Base-by-base conservation (phyloP, 257 asterid genomes). In the Gynochthodes officinalis region DNA sequence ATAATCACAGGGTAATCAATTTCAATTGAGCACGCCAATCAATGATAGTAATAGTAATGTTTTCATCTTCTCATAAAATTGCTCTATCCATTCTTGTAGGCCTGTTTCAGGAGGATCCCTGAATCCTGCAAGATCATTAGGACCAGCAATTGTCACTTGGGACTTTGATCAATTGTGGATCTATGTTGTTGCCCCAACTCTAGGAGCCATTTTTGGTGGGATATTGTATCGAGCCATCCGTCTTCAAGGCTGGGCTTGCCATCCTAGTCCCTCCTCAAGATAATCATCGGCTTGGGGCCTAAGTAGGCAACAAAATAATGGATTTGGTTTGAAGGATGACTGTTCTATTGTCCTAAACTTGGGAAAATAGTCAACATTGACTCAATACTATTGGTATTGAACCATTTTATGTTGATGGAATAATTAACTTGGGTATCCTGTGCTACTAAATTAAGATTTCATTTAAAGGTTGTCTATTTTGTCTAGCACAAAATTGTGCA, bases 121-220 rank as follows among this genome's bases (percentile, higher is more conserved):
- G 96, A 94, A 94, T 75, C 98, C 98, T 73, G 98, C 97, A 55
- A 84, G 98, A 71, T 93, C 98, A 59, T 30, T 91, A 43, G 98
- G 98, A 58, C 98, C 98, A 19, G 98, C 97, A 42, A 76, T 94
- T 32, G 87, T 91, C 70, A 71, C 91, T 52, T 81, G 96, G 90
- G 86, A 79, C 54, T 87, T 91, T 67, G 87, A 77, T 57, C 53
- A 75, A 65, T 11, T 87, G 33, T 94, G 98, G 98, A 86, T 94
- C 67, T 94, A 94, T 73, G 64, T 91, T 66, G 76, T 83, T 4
- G 97, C 96, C 67, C 98, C 98, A 4, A 87, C 86, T 2, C 7
- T 73, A 10, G 98, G 98, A 55, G 92, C 96, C 50, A 65, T 88
- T 67, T 74, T 70, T 30, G 98, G 97, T 23, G 96, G 87, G 25